A percentile compares a stretch with the other conserved stretches of the same genome.
Evolutionary conservation across 2,329 filamentous ascomycete species (phyloP).

Genomic region (Mariannaea sp.): DNA sequence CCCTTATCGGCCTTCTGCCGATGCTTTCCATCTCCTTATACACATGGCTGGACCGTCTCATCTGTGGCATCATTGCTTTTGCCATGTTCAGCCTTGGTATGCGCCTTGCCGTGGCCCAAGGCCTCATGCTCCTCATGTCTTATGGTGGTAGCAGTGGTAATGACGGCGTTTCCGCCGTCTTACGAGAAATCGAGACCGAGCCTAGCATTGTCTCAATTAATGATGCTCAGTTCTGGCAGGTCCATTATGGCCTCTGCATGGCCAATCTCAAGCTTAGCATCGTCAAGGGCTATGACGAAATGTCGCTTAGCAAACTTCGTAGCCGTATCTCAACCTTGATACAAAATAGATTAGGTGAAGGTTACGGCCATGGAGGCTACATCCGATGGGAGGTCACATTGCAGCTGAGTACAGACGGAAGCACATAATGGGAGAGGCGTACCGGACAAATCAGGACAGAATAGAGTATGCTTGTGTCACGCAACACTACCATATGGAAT

Average conservation of each 20-base stretch:
- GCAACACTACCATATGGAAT: background rate
- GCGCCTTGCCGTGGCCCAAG: slow-evolving; percentile 82
- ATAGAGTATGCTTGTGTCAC: background rate
- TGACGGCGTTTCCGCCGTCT: slow-evolving; percentile 69
- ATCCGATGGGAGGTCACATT: slow-evolving; percentile 93
- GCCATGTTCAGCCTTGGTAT: slow-evolving; percentile 89
- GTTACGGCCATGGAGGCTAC: slow-evolving; percentile 78
- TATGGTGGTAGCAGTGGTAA: slow-evolving; percentile 57
- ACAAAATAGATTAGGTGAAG: slow-evolving; percentile 83
- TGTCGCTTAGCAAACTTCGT: slow-evolving; percentile 72
- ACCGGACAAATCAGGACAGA: background rate
- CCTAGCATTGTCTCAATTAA: slow-evolving; percentile 77
- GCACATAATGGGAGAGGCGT: slow-evolving; percentile 21
- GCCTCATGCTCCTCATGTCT: slow-evolving; percentile 94
- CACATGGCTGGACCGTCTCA: slow-evolving; percentile 78
- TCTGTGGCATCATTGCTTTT: slow-evolving; percentile 80
- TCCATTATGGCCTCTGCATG: slow-evolving; percentile 96
- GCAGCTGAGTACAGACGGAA: slow-evolving; percentile 63
- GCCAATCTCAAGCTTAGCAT: slow-evolving; percentile 87
- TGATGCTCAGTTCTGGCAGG: slow-evolving; percentile 97
- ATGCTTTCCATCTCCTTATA: slow-evolving; percentile 82
- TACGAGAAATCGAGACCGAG: slow-evolving; percentile 84
- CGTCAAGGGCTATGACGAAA: slow-evolving; percentile 66
- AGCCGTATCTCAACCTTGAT: slow-evolving; percentile 78
- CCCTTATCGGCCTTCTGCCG: slow-evolving; percentile 78